phyloP scores from a whole-genome alignment of 106 monocot genomes.

The Dendrobium huoshanense region DNA sequence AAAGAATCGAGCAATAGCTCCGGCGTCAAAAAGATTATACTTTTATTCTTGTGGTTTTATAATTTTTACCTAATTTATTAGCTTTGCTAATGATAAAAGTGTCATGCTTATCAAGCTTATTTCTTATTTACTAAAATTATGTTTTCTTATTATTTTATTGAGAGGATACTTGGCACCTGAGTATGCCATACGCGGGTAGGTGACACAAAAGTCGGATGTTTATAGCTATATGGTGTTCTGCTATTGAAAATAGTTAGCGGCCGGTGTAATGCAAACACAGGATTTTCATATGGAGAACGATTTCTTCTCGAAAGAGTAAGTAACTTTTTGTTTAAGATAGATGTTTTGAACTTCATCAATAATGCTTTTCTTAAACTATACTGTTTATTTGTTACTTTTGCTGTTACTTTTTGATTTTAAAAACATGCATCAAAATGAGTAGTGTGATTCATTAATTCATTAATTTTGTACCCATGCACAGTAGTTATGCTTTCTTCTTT shows the following conservation, averaged over 20 bases:
- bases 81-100: background rate
- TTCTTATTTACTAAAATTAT: background rate
- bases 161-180: constrained; percentile 77
- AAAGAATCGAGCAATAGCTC: too few relatives aligned
- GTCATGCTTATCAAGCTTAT: background rate
- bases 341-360: background rate
- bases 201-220: constrained; percentile 59
- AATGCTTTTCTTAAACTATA: background rate
- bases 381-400: background rate
- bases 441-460: too few relatives aligned
- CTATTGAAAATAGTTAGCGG: constrained; percentile 66
- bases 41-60: background rate
- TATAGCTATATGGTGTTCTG: constrained; percentile 75
- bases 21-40: background rate
- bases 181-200: constrained; percentile 64
- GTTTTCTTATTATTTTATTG: background rate
- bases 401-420: too few relatives aligned
- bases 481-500: too few relatives aligned
- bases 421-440: too few relatives aligned
- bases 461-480: too few relatives aligned
- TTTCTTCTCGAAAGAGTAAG: constrained; percentile 66
- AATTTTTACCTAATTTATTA: background rate
- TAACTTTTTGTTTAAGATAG: background rate
- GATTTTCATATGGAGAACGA: constrained; percentile 52
- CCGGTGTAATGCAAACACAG: constrained; percentile 45